Evolutionary conservation across 163 green algal species (phyloP).

Genomic region (Prototheca cutis): DNA sequence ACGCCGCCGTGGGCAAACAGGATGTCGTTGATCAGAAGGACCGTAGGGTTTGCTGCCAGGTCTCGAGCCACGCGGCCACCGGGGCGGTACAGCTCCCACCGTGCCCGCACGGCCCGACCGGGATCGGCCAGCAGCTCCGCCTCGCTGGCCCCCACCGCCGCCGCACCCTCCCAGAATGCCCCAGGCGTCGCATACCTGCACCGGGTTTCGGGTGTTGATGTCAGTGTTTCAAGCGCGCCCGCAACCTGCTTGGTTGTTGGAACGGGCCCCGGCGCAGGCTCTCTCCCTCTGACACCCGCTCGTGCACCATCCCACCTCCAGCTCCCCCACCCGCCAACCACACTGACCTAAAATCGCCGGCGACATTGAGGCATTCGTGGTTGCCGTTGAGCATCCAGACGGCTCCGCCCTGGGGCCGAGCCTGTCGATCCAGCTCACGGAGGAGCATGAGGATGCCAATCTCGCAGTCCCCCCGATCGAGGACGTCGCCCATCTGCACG

Average conservation of each 20-base stretch:
- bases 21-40: conserved; percentile 85
- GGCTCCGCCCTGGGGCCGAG: conserved; percentile 57
- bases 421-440: conserved; percentile 66
- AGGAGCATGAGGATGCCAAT: conserved; percentile 79
- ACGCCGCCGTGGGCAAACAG: conserved; percentile 91
- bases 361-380: conserved; percentile 92
- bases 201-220: too few relatives aligned
- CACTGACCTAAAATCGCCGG: conserved; percentile 79
- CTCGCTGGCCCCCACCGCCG: conserved; percentile 45
- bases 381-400: conserved; percentile 95
- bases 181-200: conserved; percentile 83
- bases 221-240: too few relatives aligned
- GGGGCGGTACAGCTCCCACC: conserved; percentile 65
- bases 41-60: conserved; percentile 81
- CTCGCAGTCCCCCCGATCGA: conserved; percentile 70
- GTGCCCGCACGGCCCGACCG: conserved; percentile 42
- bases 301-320: neutral
- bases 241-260: neutral
- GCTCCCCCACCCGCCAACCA: conserved; percentile 10
- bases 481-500: conserved; percentile 58
- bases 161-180: conserved; percentile 72
- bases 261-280: neutral
- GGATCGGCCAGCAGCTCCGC: conserved; percentile 28
- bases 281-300: neutral
- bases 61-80: conserved; percentile 72